Percentiles rank a stretch among this genome's conserved stretches.
phyloP scores from a whole-genome alignment of 2,329 filamentous ascomycete species.

The Ophiostoma fasciatum region DNA sequence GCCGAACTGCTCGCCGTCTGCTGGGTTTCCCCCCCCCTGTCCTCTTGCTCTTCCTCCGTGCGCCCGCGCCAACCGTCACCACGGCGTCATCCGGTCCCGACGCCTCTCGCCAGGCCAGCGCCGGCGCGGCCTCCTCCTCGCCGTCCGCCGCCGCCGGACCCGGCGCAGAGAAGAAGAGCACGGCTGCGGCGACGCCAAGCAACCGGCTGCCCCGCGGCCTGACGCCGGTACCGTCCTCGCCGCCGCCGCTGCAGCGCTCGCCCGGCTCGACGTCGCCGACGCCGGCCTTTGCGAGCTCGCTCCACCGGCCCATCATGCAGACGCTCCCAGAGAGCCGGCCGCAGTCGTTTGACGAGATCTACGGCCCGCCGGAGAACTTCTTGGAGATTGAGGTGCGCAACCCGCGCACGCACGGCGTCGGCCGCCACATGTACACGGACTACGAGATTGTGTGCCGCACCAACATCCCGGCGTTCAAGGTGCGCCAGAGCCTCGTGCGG shows the following conservation, averaged over 20 bases:
- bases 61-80: background rate
- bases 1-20: too few species aligned
- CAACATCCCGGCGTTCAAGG: constrained; percentile 98
- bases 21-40: too few species aligned
- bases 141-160: background rate
- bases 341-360: constrained; percentile 98
- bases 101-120: background rate
- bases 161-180: too few species aligned
- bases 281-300: constrained; percentile 20
- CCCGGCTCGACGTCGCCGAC: constrained; percentile 23
- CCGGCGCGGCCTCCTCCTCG: too few species aligned
- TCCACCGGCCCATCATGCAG: constrained; percentile 30
- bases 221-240: constrained; percentile 13
- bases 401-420: constrained; percentile 86
- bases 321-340: constrained; percentile 60
- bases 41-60: too few species aligned
- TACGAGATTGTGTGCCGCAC: constrained; percentile 97
- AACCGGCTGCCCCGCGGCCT: constrained; percentile 1
- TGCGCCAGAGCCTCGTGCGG: constrained; percentile 74
- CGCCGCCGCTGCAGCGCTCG: background rate
- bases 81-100: background rate
- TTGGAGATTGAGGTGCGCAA: constrained; percentile 96
- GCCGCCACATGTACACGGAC: constrained; percentile 93
- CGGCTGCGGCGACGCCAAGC: background rate
- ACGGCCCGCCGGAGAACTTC: constrained; percentile 96